Conservation (phyloP, 2,329 filamentous ascomycete species). For the Fusarium praegraminearum region DNA sequence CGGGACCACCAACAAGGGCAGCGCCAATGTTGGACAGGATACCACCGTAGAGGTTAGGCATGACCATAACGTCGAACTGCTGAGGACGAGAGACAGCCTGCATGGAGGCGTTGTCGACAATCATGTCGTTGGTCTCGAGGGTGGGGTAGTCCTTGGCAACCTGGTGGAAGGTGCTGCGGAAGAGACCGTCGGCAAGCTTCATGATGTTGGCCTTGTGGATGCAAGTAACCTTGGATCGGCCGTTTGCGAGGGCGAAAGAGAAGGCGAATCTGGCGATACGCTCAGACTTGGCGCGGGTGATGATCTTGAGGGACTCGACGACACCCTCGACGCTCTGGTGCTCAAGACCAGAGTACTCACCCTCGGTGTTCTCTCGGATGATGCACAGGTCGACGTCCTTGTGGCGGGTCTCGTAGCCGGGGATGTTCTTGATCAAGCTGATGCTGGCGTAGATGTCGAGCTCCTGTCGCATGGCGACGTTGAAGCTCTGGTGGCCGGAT, state of each 20-base stretch:
- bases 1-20: conserved; percentile 94
- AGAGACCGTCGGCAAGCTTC: conserved; percentile 98
- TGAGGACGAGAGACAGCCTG: conserved; percentile 96
- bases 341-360: conserved; percentile 98
- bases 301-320: conserved; percentile 99
- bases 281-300: conserved; percentile 98
- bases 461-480: conserved; percentile 98
- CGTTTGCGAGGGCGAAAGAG: conserved; percentile 97
- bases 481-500: conserved; percentile 99
- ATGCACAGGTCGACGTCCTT: conserved; percentile 98
- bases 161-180: conserved; percentile 96
- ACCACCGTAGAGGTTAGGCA: conserved; percentile 99
- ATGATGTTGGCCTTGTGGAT: conserved; percentile 99
- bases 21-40: conserved; percentile 99
- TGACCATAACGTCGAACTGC: conserved; percentile 99
- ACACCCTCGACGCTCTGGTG: conserved; percentile 97
- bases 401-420: conserved; percentile 97
- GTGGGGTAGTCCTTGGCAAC: conserved; percentile 96
- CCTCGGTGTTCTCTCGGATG: conserved; percentile 99
- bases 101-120: conserved; percentile 99
- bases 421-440: conserved; percentile 99
- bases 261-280: conserved; percentile 99
- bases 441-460: conserved; percentile 99
- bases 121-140: conserved; percentile 98
- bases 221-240: conserved; percentile 98